Conservation (phyloP, 257 asterid genomes). For the Forsythia viridissima region DNA sequence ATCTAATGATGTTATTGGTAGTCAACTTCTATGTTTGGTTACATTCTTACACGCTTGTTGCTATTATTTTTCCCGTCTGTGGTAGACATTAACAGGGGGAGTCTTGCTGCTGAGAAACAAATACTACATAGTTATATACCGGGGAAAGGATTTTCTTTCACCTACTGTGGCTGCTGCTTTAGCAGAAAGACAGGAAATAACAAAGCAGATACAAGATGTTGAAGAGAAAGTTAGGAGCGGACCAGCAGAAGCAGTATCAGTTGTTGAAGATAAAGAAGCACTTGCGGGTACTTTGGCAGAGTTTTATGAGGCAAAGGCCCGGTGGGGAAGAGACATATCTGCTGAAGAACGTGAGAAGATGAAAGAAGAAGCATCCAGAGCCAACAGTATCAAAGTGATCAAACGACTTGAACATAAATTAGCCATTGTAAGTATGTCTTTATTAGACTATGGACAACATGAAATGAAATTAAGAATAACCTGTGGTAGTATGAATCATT, state of each 20-base stretch:
- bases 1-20: not conserved
- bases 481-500: not conserved
- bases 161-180: slow-evolving; percentile 81
- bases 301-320: slow-evolving; percentile 90
- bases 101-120: slow-evolving; percentile 89
- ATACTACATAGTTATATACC: slow-evolving; percentile 85
- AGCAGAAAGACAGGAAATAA: slow-evolving; percentile 78
- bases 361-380: slow-evolving; percentile 75
- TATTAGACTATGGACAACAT: slow-evolving; percentile 15
- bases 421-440: slow-evolving; percentile 65
- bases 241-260: slow-evolving; percentile 33
- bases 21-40: slow-evolving; percentile 14
- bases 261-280: slow-evolving; percentile 58
- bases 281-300: slow-evolving; percentile 89
- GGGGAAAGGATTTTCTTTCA: slow-evolving; percentile 96
- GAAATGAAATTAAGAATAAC: slow-evolving; percentile 12
- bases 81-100: slow-evolving; percentile 88
- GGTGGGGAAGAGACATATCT: slow-evolving; percentile 81
- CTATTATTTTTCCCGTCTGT: slow-evolving; percentile 14
- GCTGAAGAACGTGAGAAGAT: slow-evolving; percentile 73
- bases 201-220: slow-evolving; percentile 80
- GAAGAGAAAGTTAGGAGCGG: slow-evolving; percentile 74
- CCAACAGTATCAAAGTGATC: slow-evolving; percentile 64
- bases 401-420: slow-evolving; percentile 83
- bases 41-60: slow-evolving; percentile 5